Percentiles rank a stretch among this genome's conserved stretches.
These are phyloP conservation scores for Scutellaria minor DNA, from an alignment of 257 asterid genomes.

Conservation along the genomic window DNA sequence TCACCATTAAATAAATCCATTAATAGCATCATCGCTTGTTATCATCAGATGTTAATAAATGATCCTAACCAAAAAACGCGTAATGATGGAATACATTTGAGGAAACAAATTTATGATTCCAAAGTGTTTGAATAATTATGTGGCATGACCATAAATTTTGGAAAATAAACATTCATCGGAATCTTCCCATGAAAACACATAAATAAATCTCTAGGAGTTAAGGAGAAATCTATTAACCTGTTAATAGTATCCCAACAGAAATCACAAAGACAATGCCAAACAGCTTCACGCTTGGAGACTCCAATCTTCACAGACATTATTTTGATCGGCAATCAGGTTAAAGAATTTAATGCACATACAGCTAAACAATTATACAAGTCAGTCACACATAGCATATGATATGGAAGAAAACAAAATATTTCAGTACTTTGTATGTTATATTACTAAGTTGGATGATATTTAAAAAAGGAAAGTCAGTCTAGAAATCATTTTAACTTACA, in stretches of 20 bases:
- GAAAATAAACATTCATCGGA: neutral
- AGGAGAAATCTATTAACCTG: constrained; percentile 56
- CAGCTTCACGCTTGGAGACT: constrained; percentile 88
- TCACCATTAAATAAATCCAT: no score
- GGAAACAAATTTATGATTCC: neutral
- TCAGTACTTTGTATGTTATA: neutral
- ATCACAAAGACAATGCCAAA: constrained; percentile 80
- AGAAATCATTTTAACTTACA: constrained; percentile 13
- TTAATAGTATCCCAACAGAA: constrained; percentile 78
- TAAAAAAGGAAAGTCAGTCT: constrained; percentile 2
- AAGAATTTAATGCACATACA: neutral
- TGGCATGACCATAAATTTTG: neutral
- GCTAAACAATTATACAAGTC: neutral
- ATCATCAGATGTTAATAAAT: neutral
- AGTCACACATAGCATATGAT: constrained; percentile 1
- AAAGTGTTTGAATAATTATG: neutral
- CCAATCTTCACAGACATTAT: constrained; percentile 66
- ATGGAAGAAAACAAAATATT: neutral
- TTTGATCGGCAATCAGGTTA: constrained; percentile 31
- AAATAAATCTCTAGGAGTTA: neutral
- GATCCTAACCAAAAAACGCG: neutral
- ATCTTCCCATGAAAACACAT: neutral
- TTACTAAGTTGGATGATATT: neutral
- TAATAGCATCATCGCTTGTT: no score
- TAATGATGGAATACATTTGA: no score